Percentiles rank a stretch among this genome's conserved stretches.
phyloP scores from a whole-genome alignment of 371 early-diverging fungal genomes.

The Syncephalastrum contaminatum region DNA sequence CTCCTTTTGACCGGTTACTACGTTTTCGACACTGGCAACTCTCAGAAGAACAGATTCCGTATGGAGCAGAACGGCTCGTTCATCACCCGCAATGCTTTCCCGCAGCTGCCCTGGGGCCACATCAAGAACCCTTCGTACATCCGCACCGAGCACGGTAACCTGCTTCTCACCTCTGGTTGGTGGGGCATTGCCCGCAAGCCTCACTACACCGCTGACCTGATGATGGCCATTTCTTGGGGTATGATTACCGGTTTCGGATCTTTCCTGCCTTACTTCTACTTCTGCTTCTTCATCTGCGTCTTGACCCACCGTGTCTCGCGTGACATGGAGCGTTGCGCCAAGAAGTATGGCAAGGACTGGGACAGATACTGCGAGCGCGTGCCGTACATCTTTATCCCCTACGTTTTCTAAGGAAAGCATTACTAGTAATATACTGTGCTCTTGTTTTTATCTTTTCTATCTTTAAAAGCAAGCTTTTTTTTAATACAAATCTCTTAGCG shows the following conservation, averaged over 20 bases:
- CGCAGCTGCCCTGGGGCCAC: slow-evolving; percentile 65
- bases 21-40: slow-evolving; percentile 70
- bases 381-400: slow-evolving; percentile 79
- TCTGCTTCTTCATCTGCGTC: slow-evolving; percentile 76
- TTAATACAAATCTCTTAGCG: neutral
- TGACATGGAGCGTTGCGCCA: slow-evolving; percentile 80
- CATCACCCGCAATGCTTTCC: slow-evolving; percentile 58
- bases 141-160: slow-evolving; percentile 73
- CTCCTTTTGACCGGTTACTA: slow-evolving; percentile 47
- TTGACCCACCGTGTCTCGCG: slow-evolving; percentile 80
- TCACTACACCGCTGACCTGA: slow-evolving; percentile 84
- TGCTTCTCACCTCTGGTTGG: slow-evolving; percentile 82
- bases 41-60: slow-evolving; percentile 88
- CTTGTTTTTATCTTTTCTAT: neutral
- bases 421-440: slow-evolving; percentile 1
- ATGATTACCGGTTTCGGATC: slow-evolving; percentile 75
- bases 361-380: slow-evolving; percentile 76
- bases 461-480: neutral
- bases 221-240: slow-evolving; percentile 83
- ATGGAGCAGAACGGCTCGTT: slow-evolving; percentile 68
- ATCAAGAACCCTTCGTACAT: slow-evolving; percentile 76
- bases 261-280: slow-evolving; percentile 87
- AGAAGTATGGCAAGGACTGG: slow-evolving; percentile 90
- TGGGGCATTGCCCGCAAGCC: slow-evolving; percentile 86
- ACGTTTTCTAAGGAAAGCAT: slow-evolving; percentile 42